Base-by-base conservation (phyloP, 176 grass and related monocot species). In the Rhipidocladum racemiflorum region DNA sequence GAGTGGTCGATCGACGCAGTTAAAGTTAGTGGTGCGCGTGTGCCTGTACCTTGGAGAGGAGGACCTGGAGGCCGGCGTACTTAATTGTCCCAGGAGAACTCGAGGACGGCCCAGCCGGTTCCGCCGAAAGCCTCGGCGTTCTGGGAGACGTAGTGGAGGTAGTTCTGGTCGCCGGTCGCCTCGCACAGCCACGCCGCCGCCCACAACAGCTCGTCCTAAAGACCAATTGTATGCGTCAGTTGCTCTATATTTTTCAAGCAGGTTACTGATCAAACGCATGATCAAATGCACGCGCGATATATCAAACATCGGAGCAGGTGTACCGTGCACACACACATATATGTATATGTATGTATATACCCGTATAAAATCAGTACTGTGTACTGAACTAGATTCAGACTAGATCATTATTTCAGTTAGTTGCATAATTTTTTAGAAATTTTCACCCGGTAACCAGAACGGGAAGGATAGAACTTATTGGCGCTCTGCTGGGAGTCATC, bases 81-180 rank as follows among this genome's bases (percentile, higher is more conserved):
- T 95, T 99, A 89, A 30, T 95, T 95, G 88, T 99, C 96, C 92
- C 96, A 99, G 2, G 92, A 93, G 96, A 95, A 99, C 50, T 99
- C 87, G 15, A 70, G 80, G 20, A 93, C 87, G 55, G 92, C 89
- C 92, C 89, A 90, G 55, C 91, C 96, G 14, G 77, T 95, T 48
- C 96, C 96, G 60, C 96, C 96, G 4, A 95, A 74, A 0, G 21
- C 29, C 32, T 70, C 92, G 0, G 90, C 92, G 79, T 99, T 95
- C 56, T 85, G 74, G 61, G 87, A 66, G 5, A 86, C 83, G 51
- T 99, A 99, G 36, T 75, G 80, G 39, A 95, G 87, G 91, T 95
- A 99, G 13, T 17, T 34, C n/a, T 69, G 51, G 78, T 93, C 89
- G 70, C 85, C 85, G 38, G 96, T 99, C 4, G 96, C 91, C 83